These are phyloP conservation scores for Lojkania enalia DNA, from an alignment of 2,329 filamentous ascomycete genomes.

Conservation along the genomic window DNA sequence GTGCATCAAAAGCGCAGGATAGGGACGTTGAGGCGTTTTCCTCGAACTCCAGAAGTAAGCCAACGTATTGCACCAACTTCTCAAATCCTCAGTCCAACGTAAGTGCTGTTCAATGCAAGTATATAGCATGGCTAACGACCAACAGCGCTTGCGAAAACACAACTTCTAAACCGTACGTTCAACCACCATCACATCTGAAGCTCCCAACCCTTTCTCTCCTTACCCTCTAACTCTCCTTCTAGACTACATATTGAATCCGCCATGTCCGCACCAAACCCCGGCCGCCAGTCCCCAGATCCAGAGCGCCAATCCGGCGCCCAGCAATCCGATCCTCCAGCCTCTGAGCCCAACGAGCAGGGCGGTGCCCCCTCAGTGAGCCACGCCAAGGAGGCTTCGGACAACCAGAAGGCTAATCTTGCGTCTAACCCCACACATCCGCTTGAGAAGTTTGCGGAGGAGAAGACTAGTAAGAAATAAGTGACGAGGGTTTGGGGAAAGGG, in stretches of 20 bases:
- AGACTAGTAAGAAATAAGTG: constrained; percentile 59
- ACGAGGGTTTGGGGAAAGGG: background rate
- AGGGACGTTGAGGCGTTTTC: background rate
- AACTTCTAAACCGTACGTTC: background rate
- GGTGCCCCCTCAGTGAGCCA: constrained; percentile 46
- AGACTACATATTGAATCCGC: constrained; percentile 32
- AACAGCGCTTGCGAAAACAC: background rate
- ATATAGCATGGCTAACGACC: too few relatives aligned
- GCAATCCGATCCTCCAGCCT: constrained; percentile 60
- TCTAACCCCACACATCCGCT: constrained; percentile 70
- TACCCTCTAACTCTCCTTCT: background rate
- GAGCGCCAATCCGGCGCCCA: constrained; percentile 69
- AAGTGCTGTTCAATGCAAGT: too few relatives aligned
- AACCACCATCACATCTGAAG: too few relatives aligned
- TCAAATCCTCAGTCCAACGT: too few relatives aligned
- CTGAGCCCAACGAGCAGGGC: constrained; percentile 60
- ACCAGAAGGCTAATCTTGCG: constrained; percentile 49
- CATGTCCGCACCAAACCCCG: constrained; percentile 68
- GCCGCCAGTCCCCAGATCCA: constrained; percentile 77
- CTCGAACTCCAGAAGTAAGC: background rate
- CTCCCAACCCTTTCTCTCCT: background rate
- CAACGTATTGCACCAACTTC: background rate
- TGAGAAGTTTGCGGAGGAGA: constrained; percentile 63
- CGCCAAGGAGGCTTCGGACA: constrained; percentile 56
- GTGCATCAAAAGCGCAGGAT: constrained; percentile 21